Conservation (phyloP, 495 filamentous ascomycete genomes). For the Lasiosphaeria hispida region DNA sequence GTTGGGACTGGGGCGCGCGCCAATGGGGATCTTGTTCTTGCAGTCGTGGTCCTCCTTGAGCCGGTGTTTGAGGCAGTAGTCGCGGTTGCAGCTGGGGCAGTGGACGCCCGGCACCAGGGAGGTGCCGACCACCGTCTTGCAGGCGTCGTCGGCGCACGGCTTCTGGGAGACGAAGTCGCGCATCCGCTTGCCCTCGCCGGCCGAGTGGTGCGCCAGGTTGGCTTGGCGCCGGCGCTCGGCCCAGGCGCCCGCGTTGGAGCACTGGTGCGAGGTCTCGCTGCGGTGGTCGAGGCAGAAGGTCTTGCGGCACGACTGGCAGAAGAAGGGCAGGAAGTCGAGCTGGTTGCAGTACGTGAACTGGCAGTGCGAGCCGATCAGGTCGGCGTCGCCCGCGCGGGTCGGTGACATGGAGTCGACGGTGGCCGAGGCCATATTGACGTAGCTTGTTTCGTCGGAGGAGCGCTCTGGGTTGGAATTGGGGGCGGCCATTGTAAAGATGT, state of each 20-base stretch:
- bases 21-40: slow-evolving; percentile 60
- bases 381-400: slow-evolving; percentile 67
- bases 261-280: slow-evolving; percentile 78
- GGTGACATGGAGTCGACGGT: slow-evolving; percentile 52
- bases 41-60: slow-evolving; percentile 87
- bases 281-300: slow-evolving; percentile 96
- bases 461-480: slow-evolving; percentile 20
- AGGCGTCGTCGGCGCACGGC: slow-evolving; percentile 66
- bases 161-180: slow-evolving; percentile 43
- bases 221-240: slow-evolving; percentile 65
- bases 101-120: slow-evolving; percentile 73
- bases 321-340: slow-evolving; percentile 95
- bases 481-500: slow-evolving; percentile 40
- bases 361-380: slow-evolving; percentile 86
- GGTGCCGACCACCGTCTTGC: slow-evolving; percentile 86
- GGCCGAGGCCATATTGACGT: slow-evolving; percentile 49
- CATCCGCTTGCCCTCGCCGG: slow-evolving; percentile 44
- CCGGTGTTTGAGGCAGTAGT: slow-evolving; percentile 92
- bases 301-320: slow-evolving; percentile 79
- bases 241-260: slow-evolving; percentile 82
- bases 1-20: slow-evolving; percentile 49
- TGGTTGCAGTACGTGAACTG: slow-evolving; percentile 86
- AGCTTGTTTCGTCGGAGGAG: slow-evolving; percentile 41
- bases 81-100: slow-evolving; percentile 73
- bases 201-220: slow-evolving; percentile 42